Percentiles rank a stretch among this genome's conserved stretches.
phyloP scores from a whole-genome alignment of 2,329 filamentous ascomycete species.

The Penicillium sp. region DNA sequence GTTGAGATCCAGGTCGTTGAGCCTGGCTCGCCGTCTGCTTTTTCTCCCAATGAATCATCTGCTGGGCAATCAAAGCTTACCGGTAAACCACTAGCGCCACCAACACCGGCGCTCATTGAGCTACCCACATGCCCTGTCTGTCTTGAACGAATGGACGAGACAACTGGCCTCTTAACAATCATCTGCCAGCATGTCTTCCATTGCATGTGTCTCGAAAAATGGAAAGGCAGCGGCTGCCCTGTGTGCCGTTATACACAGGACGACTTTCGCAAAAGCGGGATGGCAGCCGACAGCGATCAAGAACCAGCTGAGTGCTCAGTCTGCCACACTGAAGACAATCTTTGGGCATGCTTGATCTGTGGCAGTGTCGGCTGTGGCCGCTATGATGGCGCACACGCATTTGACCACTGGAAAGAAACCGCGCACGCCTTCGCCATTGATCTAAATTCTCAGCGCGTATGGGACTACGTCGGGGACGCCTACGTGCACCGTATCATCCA shows the following conservation, averaged over 20 bases:
- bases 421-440: constrained; percentile 91
- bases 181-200: constrained; percentile 98
- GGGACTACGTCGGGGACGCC: constrained; percentile 94
- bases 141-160: constrained; percentile 97
- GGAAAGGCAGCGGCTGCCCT: constrained; percentile 90
- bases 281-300: constrained; percentile 58
- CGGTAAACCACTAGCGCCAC: constrained; percentile 64
- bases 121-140: constrained; percentile 95
- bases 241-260: constrained; percentile 87
- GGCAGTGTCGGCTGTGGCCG: constrained; percentile 89
- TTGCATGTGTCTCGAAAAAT: constrained; percentile 92
- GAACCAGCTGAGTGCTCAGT: constrained; percentile 63
- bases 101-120: constrained; percentile 81
- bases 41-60: constrained; percentile 29
- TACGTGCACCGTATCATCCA: constrained; percentile 96
- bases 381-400: constrained; percentile 91
- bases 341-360: constrained; percentile 95
- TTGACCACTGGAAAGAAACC: constrained; percentile 87
- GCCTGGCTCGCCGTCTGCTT: constrained; percentile 30
- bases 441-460: constrained; percentile 88
- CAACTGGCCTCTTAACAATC: constrained; percentile 89
- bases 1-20: constrained; percentile 75
- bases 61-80: constrained; percentile 48
- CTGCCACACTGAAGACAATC: constrained; percentile 75
- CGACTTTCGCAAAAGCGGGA: constrained; percentile 44